These are phyloP conservation scores for Hortiboletus campestris DNA, from an alignment of 768 basidiomycete species.

Conservation along the genomic window DNA sequence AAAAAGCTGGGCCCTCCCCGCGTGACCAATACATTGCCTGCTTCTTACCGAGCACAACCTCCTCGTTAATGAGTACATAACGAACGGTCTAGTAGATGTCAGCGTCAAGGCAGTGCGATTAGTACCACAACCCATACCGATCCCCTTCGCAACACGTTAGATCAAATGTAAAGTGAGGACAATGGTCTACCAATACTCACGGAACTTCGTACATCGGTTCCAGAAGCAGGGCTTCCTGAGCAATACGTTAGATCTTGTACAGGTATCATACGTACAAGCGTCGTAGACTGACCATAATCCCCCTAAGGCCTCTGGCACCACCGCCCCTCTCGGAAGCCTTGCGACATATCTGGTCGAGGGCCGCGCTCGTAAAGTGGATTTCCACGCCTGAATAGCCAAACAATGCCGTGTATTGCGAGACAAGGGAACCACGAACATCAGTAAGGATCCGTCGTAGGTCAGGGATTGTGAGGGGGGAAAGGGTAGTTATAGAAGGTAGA, in stretches of 20 bases:
- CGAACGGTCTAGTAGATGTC: conserved; percentile 55
- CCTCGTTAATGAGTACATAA: conserved; percentile 78
- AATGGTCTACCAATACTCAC: conserved; percentile 46
- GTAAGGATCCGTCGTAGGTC: conserved; percentile 90
- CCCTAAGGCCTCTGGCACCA: conserved; percentile 85
- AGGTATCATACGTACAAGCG: background rate
- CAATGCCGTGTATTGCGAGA: conserved; percentile 85
- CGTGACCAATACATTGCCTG: conserved; percentile 75
- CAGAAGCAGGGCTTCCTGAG: conserved; percentile 72
- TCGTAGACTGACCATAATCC: conserved; percentile 67
- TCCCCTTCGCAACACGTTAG: conserved; percentile 41
- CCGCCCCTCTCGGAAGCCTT: conserved; percentile 81
- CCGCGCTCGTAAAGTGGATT: conserved; percentile 79
- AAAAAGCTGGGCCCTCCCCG: conserved; percentile 65
- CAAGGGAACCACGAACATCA: conserved; percentile 86
- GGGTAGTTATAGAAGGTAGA: conserved; percentile 85
- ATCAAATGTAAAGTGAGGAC: background rate
- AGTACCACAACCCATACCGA: conserved; percentile 48
- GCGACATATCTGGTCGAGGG: conserved; percentile 77
- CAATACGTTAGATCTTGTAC: background rate
- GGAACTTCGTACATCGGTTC: conserved; percentile 94
- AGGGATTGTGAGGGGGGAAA: conserved; percentile 71
- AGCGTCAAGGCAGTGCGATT: conserved; percentile 2
- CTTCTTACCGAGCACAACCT: conserved; percentile 61
- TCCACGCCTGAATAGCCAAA: conserved; percentile 85